Base-by-base conservation (phyloP, 371 early-diverging fungal species). In the Circinella umbellata region DNA sequence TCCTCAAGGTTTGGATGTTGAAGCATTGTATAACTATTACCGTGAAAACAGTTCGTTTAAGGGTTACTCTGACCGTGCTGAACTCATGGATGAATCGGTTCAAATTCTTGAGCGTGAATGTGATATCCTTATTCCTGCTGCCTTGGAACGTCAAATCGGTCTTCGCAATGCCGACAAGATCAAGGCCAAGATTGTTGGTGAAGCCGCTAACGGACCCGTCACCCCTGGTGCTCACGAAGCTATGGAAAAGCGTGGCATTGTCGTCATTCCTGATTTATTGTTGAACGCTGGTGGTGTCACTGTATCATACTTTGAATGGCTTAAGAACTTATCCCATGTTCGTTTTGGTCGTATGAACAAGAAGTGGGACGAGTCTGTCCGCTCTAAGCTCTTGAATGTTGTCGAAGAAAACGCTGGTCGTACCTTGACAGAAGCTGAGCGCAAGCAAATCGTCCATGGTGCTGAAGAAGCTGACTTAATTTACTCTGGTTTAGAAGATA, bases 261-360 rank as follows among this genome's bases (percentile, higher is more conserved):
- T 90, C 4, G 88, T 95, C 55, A 78, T 95, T 47, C 96, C 96
- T 18, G 96, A 95, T 75, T 81, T 95, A 70, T 75, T 94, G 70
- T 73, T 94, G 63, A 95, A 95, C 72, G 93, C 96, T 37, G 96
- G 96, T 73, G 96, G 96, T 73, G 96, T 95, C 55, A 93, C 93
- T 35, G 92, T 93, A 18, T 92, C 92, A 8, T 94, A 94, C 84
- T 94, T 92, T 81, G 88, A 88, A 79, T 92, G 92, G 94, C 84
- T 93, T 73, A 94, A 93, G 88, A 93, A 93, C 76, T 82, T 95
- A 68, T 90, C 91, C 42, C 95, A 95, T 73, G 91, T 95, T 67
- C 89, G 95, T 51, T 95, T 95, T 67, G 95, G 95, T 61, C 93
- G 95, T 77, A 92, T 95, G 92, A 94, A 93, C 79, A 92, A 93